Evolutionary conservation across 805 yeast genomes (phyloP).

Genomic region (Candida dajiaensis): DNA sequence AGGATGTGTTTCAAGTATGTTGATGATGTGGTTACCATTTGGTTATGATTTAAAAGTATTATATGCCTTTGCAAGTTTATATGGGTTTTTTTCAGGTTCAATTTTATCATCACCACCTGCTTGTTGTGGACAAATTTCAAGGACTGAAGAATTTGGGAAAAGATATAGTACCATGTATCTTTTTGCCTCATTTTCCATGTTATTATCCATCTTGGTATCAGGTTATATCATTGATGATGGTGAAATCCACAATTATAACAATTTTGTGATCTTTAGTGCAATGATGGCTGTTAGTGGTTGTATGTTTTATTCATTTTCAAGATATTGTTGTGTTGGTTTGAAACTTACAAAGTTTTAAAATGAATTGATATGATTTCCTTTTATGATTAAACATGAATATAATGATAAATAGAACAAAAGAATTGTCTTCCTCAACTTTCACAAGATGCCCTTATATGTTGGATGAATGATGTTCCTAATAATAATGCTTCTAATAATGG

Average conservation of each 20-base stretch:
- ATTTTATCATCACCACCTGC: conserved; percentile 54
- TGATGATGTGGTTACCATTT: conserved; percentile 38
- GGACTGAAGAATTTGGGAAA: conserved; percentile 47
- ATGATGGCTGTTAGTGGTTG: conserved; percentile 33
- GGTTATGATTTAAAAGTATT: conserved; percentile 30
- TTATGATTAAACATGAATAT: neutral
- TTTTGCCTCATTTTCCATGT: conserved; percentile 44
- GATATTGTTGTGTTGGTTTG: conserved; percentile 39
- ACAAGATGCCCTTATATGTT: neutral
- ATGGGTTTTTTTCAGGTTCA: conserved; percentile 53
- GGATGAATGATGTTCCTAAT: conserved; percentile 8
- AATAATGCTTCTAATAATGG: conserved; percentile 11
- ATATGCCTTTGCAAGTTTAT: conserved; percentile 41
- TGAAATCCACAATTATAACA: conserved; percentile 29
- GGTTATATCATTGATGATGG: conserved; percentile 40
- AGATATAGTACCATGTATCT: conserved; percentile 54
- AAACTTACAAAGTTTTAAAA: conserved; percentile 29
- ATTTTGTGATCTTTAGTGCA: conserved; percentile 40
- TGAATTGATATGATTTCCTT: too few species aligned
- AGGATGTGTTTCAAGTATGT: conserved; percentile 29
- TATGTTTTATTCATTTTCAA: conserved; percentile 32
- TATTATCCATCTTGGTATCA: conserved; percentile 44
- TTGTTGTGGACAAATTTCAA: conserved; percentile 53
- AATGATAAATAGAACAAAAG: neutral
- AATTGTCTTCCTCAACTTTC: neutral